A percentile compares a stretch with the other conserved stretches of the same genome.
phyloP scores from a whole-genome alignment of 2,329 filamentous ascomycete genomes.

The Metarhizium brunneum region DNA sequence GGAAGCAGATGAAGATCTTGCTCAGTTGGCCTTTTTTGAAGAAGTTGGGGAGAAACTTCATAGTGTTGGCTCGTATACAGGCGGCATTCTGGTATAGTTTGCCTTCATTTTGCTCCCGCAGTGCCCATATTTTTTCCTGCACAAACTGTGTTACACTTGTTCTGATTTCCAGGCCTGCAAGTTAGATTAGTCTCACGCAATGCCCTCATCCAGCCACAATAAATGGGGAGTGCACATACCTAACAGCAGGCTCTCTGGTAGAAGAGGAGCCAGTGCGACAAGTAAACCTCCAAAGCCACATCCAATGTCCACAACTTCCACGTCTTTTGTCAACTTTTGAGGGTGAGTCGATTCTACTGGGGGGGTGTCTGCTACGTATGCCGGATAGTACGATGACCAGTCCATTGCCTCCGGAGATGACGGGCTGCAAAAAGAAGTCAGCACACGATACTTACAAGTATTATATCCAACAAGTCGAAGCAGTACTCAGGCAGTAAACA shows the following conservation, averaged over 20 bases:
- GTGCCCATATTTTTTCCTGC: slow-evolving; percentile 72
- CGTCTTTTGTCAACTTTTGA: slow-evolving; percentile 42
- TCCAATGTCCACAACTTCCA: slow-evolving; percentile 93
- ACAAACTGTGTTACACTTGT: slow-evolving; percentile 86
- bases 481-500: neutral
- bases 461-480: neutral
- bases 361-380: slow-evolving; percentile 43
- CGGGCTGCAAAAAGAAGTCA: slow-evolving; percentile 48
- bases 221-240: slow-evolving; percentile 41
- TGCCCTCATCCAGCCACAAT: neutral
- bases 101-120: slow-evolving; percentile 56
- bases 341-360: slow-evolving; percentile 18
- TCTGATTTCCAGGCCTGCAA: slow-evolving; percentile 79
- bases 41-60: slow-evolving; percentile 99
- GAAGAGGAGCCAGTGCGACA: slow-evolving; percentile 70
- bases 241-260: slow-evolving; percentile 76
- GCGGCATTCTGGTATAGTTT: slow-evolving; percentile 74
- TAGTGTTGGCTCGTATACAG: slow-evolving; percentile 85
- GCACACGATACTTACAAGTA: neutral
- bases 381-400: slow-evolving; percentile 78
- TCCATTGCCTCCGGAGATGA: slow-evolving; percentile 75
- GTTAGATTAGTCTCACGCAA: slow-evolving; percentile 2
- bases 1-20: slow-evolving; percentile 97
- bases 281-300: slow-evolving; percentile 92
- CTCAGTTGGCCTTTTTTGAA: slow-evolving; percentile 72